Conservation (phyloP, 768 basidiomycete species). For the Rhodotorula toruloides region DNA sequence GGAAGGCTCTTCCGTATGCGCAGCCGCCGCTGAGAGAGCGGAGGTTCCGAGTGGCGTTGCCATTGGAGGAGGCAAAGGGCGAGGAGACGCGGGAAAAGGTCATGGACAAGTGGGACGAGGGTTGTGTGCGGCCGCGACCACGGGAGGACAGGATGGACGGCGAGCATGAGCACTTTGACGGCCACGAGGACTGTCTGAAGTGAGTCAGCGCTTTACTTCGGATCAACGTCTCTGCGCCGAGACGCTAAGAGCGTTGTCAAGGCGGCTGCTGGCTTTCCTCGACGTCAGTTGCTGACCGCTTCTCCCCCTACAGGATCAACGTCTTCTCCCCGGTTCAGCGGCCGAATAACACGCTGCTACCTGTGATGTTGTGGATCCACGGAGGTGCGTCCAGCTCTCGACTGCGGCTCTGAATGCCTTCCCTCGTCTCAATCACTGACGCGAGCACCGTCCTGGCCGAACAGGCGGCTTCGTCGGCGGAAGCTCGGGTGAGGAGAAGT, state of each 20-base stretch:
- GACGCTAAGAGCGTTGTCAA: background rate
- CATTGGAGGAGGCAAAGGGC: background rate
- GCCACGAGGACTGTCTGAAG: conserved; percentile 37
- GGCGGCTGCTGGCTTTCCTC: no score
- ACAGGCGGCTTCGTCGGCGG: conserved; percentile 38
- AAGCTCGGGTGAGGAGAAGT: conserved; percentile 20
- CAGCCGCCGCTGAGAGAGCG: conserved; percentile 14
- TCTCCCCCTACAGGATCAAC: conserved; percentile 22
- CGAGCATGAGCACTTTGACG: conserved; percentile 20
- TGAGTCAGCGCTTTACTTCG: background rate
- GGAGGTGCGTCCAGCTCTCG: conserved; percentile 36
- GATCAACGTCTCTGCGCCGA: background rate
- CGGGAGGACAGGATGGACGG: conserved; percentile 20
- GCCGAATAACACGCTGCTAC: conserved; percentile 16
- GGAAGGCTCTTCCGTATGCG: conserved; percentile 26
- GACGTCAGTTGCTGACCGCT: background rate
- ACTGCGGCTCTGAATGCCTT: conserved; percentile 35
- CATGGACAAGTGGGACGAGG: conserved; percentile 23
- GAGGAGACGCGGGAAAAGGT: background rate
- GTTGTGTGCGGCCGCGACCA: conserved; percentile 25
- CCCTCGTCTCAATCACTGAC: background rate
- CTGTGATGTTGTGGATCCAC: conserved; percentile 37
- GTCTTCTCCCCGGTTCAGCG: conserved; percentile 22
- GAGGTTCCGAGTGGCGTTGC: conserved; percentile 17
- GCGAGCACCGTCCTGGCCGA: background rate